Evolutionary conservation across 495 filamentous ascomycete genomes (phyloP), one percentile per base, ranked within the genome.

Genomic region (Aspergillus sclerotioniger): DNA sequence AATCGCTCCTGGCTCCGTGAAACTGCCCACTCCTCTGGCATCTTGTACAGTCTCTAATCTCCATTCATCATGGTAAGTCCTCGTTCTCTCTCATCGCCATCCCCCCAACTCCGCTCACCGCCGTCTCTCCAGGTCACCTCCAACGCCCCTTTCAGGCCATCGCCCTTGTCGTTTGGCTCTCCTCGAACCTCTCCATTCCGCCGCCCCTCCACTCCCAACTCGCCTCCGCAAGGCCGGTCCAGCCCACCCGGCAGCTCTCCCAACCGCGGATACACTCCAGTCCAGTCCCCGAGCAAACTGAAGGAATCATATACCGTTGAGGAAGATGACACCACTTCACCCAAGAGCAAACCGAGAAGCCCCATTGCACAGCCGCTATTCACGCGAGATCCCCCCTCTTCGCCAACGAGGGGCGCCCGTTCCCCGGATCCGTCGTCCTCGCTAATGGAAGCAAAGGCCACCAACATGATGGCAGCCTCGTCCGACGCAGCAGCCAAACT

Each of bases 141-240:
- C 35, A 76, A 76, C 61, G 65, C 72, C 43, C 69, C 81, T 47
- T 90, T 89, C 75, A 90, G 89, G 66, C 87, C 87, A 16, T 90
- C 88, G 10, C 84, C 86, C 15, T 72, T 90, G 51, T 88, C 84
- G 44, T 87, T 85, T 71, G 83, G 82, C 62, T 85, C 85, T 20
- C 84, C 83, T 41, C 79, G 89, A 69, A 82, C 82, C 53, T 90
- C 88, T 7, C 89, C 89, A n/a, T 92, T 92, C 66, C 84, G 87
- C 10, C 81, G 87, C 51, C 85, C 86, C 3, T 79, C 76, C 4
- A 78, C 76, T 0, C 73, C 74, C 49, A 73, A 71, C 62, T 78
- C 79, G 63, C 70, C 80, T 63, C 69, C 79, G 43, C 65, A 67
- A 62, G 69, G 65, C 16, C 69, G 70, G 10, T 67, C 62, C 8